These are phyloP conservation scores for Plasmodium yoelii DNA, from an alignment of 169 alveolate species.

Conservation along the genomic window DNA sequence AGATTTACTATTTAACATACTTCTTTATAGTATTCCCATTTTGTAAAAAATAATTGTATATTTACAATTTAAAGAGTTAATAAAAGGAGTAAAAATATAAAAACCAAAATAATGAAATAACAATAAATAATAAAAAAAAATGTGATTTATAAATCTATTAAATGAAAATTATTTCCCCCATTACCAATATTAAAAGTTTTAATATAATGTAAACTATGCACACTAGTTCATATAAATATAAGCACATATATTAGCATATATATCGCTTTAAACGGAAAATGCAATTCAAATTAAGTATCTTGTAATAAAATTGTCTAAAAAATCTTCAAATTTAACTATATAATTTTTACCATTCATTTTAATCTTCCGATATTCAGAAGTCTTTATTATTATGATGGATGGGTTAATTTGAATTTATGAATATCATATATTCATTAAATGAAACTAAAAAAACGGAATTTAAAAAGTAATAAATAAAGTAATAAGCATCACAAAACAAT, in stretches of 20 bases:
- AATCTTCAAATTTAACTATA: no score
- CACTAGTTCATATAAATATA: neutral
- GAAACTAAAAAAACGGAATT: conserved; percentile 52
- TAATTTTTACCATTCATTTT: no score
- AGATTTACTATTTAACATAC: neutral
- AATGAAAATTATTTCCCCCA: neutral
- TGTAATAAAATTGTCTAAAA: no score
- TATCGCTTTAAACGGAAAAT: neutral
- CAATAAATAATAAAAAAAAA: neutral
- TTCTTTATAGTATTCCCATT: neutral
- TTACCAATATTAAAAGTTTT: no score
- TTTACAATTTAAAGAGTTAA: neutral
- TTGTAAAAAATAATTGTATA: neutral
- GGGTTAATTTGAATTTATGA: conserved; percentile 35
- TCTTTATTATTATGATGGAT: neutral
- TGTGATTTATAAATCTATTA: neutral
- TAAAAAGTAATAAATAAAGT: conserved; percentile 5
- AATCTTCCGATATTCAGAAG: neutral
- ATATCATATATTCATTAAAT: conserved; percentile 42
- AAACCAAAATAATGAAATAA: neutral
- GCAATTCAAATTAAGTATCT: no score
- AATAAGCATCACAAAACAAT: neutral
- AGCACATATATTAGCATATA: neutral
- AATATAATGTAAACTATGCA: no score
- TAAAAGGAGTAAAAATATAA: neutral